Evolutionary conservation across 306 rosid species (phyloP), one percentile per base, ranked within the genome.

Genomic region (Castanea mollissima): DNA sequence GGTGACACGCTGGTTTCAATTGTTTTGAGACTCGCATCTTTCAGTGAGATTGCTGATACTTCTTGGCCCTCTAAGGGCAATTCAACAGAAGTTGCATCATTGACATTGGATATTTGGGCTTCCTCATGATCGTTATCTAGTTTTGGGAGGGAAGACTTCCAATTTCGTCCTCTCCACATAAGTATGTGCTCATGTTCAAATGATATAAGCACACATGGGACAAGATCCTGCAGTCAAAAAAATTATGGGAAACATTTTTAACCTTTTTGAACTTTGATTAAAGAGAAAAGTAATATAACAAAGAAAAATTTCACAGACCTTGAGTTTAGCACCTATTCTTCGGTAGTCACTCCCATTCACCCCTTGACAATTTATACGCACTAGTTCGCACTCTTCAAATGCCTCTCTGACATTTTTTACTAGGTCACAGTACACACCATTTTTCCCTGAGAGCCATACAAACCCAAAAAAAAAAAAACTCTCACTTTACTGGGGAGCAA

Each of bases 281-380:
- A 49, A 69, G 15, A 12, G 60, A 3, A 16, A 21, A 44, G 25
- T 64, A 19, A 77, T 18, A 54, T 27, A 14, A 71, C 7, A 23
- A 79, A 23, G 57, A 14, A 19, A 10, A 74, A 46, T 56, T 21
- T 77, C 52, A 38, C 76, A 67, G 80, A 95, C 99, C 99, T 82
- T 95, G 55, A 93, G 88, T 83, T 95, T 95, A 72, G 97, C 99
- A 75, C 97, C 99, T 69, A 95, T 95, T 88, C 76, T 95, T 56
- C 87, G 87, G 81, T 81, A 93, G 92, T 95, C 98, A 54, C 99
- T 93, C 63, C 83, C 84, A 72, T 95, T 95, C 87, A 95, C 76
- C 82, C 98, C 99, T 84, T 90, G 89, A 78, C 99, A 95, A 88
- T 90, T 88, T 74, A 95, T 88, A 20, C 92, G 90, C n/a, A 88